Percentiles rank a stretch among this genome's conserved stretches.
Evolutionary conservation across 257 asterid genomes (phyloP).

Genomic region (Penstemon barbatus): DNA sequence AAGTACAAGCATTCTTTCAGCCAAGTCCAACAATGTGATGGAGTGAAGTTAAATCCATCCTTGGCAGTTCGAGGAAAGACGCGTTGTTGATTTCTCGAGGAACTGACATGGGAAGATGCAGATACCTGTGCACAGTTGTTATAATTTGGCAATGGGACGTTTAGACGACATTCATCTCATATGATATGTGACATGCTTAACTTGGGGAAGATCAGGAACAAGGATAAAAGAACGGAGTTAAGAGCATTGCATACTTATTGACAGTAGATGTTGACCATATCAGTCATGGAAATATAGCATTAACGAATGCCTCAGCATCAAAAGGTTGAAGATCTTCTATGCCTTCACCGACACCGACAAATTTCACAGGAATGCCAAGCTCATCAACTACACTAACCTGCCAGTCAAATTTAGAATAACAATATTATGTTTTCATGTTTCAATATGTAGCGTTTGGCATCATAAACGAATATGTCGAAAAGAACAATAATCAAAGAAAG

Average conservation of each 20-base stretch:
- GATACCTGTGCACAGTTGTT: background rate
- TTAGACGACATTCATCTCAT: background rate
- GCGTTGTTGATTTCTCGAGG: background rate
- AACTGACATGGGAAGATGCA: background rate
- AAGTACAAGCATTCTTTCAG: too few species aligned
- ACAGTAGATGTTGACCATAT: background rate
- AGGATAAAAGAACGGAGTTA: background rate
- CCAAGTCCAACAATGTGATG: background rate
- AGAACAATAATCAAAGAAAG: background rate
- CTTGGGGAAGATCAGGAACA: background rate
- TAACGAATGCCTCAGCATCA: conserved; percentile 83
- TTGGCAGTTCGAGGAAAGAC: background rate
- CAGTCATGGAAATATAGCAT: conserved; percentile 82
- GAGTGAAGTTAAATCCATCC: background rate
- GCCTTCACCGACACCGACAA: conserved; percentile 94
- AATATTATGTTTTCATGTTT: background rate
- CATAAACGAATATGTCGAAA: background rate
- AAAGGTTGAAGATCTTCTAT: conserved; percentile 87
- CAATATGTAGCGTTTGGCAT: background rate
- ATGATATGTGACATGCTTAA: background rate
- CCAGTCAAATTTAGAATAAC: conserved; percentile 3
- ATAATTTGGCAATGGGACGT: background rate
- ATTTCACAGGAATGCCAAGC: conserved; percentile 93
- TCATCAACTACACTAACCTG: conserved; percentile 99
- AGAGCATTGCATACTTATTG: background rate